These are phyloP conservation scores for Parietichytrium sp. DNA, from an alignment of 108 stramenopile species.

Conservation along the genomic window DNA sequence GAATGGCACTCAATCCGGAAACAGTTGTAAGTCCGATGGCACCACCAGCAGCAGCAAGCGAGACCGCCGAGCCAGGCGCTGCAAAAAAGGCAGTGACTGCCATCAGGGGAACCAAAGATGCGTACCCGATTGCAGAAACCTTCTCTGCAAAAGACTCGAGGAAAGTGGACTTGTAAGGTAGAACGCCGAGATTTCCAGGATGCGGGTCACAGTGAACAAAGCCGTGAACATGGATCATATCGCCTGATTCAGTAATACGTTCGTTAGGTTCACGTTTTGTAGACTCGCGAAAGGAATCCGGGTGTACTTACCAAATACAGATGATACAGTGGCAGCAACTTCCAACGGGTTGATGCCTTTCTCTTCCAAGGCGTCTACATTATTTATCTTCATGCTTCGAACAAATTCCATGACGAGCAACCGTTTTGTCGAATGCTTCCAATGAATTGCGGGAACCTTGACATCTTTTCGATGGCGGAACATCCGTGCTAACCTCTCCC, in stretches of 20 bases:
- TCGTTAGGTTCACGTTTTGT: too few species aligned
- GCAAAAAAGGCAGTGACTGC: too few species aligned
- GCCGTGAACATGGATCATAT: not conserved
- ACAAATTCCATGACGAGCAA: slow-evolving; percentile 56
- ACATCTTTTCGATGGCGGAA: slow-evolving; percentile 42
- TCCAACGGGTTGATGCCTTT: slow-evolving; percentile 46
- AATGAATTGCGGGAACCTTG: slow-evolving; percentile 46
- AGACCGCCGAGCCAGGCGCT: not conserved
- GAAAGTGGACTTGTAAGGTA: not conserved
- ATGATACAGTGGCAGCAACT: slow-evolving; percentile 47
- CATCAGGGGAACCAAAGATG: not conserved
- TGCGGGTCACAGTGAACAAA: slow-evolving; percentile 58
- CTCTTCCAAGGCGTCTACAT: slow-evolving; percentile 19
- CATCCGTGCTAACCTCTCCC: not conserved
- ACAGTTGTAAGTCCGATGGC: not conserved
- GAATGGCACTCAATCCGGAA: not conserved
- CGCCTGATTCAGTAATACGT: too few species aligned
- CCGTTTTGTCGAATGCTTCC: slow-evolving; percentile 48
- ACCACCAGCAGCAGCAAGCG: not conserved
- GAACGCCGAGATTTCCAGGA: slow-evolving; percentile 55
- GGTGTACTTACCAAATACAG: slow-evolving; percentile 46
- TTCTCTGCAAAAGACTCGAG: not conserved
- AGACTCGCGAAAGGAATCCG: slow-evolving; percentile 46
- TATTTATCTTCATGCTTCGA: slow-evolving; percentile 49
- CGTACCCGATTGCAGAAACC: not conserved